Base-by-base conservation (phyloP, 2,329 filamentous ascomycete species). In the Ascochyta pisi region DNA sequence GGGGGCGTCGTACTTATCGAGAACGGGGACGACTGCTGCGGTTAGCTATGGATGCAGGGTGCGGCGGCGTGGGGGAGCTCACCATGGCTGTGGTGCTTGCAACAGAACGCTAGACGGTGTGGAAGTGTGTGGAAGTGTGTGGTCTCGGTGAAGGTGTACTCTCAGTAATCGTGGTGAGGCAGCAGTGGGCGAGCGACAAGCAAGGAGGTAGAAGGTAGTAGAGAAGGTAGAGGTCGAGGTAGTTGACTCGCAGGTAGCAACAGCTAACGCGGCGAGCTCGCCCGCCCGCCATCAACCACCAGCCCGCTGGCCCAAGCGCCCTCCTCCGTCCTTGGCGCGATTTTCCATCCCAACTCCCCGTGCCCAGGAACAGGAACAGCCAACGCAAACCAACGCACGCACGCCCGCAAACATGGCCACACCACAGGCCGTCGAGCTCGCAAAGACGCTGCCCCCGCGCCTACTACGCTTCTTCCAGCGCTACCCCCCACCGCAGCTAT, bases 391-490 rank as follows among this genome's bases (percentile, higher is more conserved):
- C 45, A 54, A 55, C 9, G 54, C 53, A 43, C 52, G 33, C 51
- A 38, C 15, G 16, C 23, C 41, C 41, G 41, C 41, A 45, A 31
- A 29, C 27, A 74, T 73, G 70, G 66, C 61, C 39, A 58, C 63
- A 37, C 66, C 68, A 35, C 64, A 73, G 34, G 74, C 78, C 60
- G 72, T 84, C 54, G 70, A 77, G 54, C 82, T 92, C 55, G 90
- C 90, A 58, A 86, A 88, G 77, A 81, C 84, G 63, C 86, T 98
- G 37, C 95, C 92, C 8, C 81, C 85, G 50, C 89, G 89, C 37
- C 85, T 99, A 41, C 85, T 89, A 72, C 87, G 87, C 69, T 97
- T 99, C 84, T 90, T 99, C 77, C 89, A 89, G 54, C 89, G 90
- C 63, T 97, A 94, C 76, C 95, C 95, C 38, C 92, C 94, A 24